Conservation (phyloP, 805 yeast genomes). For the Starmerella scarabaei region DNA sequence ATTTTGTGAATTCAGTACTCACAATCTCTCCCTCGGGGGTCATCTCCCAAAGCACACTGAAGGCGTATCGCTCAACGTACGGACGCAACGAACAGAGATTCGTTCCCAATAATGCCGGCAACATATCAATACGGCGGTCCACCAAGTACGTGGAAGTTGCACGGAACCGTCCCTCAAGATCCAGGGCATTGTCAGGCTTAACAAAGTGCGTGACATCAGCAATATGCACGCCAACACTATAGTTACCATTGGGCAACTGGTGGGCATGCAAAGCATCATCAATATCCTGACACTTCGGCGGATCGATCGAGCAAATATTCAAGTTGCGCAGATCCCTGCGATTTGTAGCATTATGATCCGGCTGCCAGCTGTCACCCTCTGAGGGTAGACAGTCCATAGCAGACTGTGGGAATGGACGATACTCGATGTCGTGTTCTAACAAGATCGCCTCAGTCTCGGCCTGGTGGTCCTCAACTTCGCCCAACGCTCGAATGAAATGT, state of each 20-base stretch:
- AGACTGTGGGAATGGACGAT: constrained; percentile 84
- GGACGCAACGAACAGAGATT: constrained; percentile 92
- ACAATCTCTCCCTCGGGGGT: constrained; percentile 78
- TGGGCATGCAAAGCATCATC: constrained; percentile 95
- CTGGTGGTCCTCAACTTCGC: constrained; percentile 78
- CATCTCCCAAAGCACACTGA: constrained; percentile 91
- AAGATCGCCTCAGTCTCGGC: constrained; percentile 94
- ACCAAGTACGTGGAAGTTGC: constrained; percentile 96
- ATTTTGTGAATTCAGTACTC: constrained; percentile 64
- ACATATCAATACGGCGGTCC: constrained; percentile 97
- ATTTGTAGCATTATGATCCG: constrained; percentile 38
- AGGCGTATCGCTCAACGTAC: constrained; percentile 89
- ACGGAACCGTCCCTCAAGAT: constrained; percentile 90
- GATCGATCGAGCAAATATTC: constrained; percentile 89
- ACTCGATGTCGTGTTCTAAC: constrained; percentile 91
- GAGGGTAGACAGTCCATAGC: constrained; percentile 84
- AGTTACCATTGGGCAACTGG: constrained; percentile 76
- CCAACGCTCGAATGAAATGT: constrained; percentile 80
- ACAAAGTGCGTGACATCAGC: constrained; percentile 98
- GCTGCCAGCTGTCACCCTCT: constrained; percentile 85
- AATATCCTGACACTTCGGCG: constrained; percentile 96
- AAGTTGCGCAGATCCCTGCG: constrained; percentile 81
- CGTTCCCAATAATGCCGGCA: constrained; percentile 89
- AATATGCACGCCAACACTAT: constrained; percentile 96
- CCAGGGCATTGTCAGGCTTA: constrained; percentile 80